Evolutionary conservation across 768 basidiomycete species (phyloP).

Genomic region (Polyporus arcularius): DNA sequence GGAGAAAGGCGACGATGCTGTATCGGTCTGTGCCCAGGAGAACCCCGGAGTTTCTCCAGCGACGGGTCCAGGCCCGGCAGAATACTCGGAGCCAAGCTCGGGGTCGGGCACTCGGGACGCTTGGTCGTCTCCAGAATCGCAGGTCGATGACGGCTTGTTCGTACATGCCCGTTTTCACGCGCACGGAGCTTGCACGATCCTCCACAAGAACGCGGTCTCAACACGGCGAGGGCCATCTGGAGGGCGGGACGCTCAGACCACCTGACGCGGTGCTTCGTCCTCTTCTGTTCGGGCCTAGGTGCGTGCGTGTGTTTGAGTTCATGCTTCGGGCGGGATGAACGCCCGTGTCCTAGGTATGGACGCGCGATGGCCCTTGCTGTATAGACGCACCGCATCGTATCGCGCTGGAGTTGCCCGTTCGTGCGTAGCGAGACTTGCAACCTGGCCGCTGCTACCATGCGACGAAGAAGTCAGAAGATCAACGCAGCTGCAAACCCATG

Average conservation of each 20-base stretch:
- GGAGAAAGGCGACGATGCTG: too few species aligned
- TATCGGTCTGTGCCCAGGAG: too few species aligned
- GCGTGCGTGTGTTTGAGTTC: not conserved
- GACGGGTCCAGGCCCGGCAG: too few species aligned
- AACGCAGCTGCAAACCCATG: too few species aligned
- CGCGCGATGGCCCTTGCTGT: not conserved
- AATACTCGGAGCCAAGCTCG: too few species aligned
- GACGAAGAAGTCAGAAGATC: too few species aligned
- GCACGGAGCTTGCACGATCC: not conserved
- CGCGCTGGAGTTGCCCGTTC: not conserved
- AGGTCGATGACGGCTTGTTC: too few species aligned
- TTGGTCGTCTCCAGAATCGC: not conserved
- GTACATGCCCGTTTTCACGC: too few species aligned
- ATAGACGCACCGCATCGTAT: not conserved
- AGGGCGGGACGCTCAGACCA: not conserved
- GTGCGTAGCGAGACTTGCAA: not conserved
- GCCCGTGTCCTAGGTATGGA: not conserved
- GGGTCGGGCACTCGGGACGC: not conserved
- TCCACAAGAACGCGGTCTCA: constrained; percentile 6
- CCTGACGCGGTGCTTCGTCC: not conserved
- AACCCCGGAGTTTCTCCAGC: too few species aligned
- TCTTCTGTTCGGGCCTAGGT: not conserved
- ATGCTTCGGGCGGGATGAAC: not conserved
- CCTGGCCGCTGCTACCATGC: too few species aligned
- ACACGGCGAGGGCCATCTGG: constrained; percentile 8